Evolutionary conservation across 306 rosid genomes (phyloP).

Genomic region (Rubus parviflorus): DNA sequence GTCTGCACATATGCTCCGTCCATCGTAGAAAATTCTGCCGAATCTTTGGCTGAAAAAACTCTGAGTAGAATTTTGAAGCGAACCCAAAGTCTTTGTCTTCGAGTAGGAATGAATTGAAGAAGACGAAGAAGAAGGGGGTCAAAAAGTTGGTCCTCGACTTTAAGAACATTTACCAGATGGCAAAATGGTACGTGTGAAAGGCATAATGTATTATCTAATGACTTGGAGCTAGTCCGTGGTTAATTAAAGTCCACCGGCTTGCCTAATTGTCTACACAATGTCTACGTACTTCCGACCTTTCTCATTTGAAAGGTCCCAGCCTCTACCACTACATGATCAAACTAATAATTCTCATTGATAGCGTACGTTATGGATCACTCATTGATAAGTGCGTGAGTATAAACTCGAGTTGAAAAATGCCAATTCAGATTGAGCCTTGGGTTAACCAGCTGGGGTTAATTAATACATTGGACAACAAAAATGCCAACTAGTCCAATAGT

Average conservation of each 20-base stretch:
- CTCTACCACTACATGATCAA: not conserved
- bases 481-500: not conserved
- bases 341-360: not conserved
- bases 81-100: not conserved
- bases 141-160: constrained; percentile 2
- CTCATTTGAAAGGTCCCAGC: not conserved
- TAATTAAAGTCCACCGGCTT: not conserved
- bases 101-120: not conserved
- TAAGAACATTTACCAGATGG: not conserved
- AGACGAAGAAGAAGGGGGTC: not conserved
- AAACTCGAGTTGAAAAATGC: not conserved
- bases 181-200: not conserved
- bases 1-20: not conserved
- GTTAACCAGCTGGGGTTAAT: not conserved
- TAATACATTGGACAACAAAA: not conserved
- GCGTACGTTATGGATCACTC: not conserved
- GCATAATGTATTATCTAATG: not conserved
- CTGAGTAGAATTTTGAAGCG: not conserved
- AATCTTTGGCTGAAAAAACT: not conserved
- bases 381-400: not conserved
- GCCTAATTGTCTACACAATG: constrained; percentile 17
- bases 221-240: not conserved
- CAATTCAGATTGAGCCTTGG: not conserved
- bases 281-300: not conserved
- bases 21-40: not conserved